Conservation (phyloP, 768 basidiomycete genomes). For the Nevesoporus exiguus region DNA sequence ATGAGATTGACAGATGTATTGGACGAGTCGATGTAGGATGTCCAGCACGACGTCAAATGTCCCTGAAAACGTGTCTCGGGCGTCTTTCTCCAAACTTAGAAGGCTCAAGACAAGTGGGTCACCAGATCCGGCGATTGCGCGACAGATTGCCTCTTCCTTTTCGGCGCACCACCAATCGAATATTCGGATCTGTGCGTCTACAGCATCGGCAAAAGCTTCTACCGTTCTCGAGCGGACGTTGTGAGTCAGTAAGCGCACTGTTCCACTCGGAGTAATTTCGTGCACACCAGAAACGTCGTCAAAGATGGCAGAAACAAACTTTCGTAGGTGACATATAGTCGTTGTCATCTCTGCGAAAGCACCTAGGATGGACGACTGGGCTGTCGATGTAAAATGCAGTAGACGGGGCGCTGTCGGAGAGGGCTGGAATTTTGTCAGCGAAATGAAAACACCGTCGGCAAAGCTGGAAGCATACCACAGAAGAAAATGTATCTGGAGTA, state of each 20-base stretch:
- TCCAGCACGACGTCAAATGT: conserved; percentile 56
- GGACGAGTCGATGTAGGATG: conserved; percentile 39
- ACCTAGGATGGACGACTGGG: conserved; percentile 62
- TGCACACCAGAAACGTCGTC: conserved; percentile 23
- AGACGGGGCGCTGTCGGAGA: conserved; percentile 54
- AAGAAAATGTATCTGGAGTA: conserved; percentile 31
- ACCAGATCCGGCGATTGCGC: conserved; percentile 49
- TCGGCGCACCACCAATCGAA: conserved; percentile 71
- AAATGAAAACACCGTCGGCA: background rate
- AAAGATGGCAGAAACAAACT: conserved; percentile 53
- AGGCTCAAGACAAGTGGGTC: conserved; percentile 53
- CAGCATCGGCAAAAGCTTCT: conserved; percentile 81
- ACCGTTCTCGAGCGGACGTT: conserved; percentile 49
- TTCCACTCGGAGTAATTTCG: conserved; percentile 23
- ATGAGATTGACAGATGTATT: conserved; percentile 28
- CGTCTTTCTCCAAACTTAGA: conserved; percentile 56
- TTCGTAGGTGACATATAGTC: conserved; percentile 57
- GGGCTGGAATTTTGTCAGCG: conserved; percentile 34
- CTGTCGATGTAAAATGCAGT: conserved; percentile 60
- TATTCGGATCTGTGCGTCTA: conserved; percentile 53
- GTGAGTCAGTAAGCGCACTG: conserved; percentile 23
- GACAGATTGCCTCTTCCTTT: conserved; percentile 63
- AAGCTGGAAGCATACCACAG: conserved; percentile 26
- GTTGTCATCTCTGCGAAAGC: conserved; percentile 60
- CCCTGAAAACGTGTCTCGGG: conserved; percentile 54